Evolutionary conservation across 441 rosid genomes (phyloP).

Genomic region (Melastoma candidum): DNA sequence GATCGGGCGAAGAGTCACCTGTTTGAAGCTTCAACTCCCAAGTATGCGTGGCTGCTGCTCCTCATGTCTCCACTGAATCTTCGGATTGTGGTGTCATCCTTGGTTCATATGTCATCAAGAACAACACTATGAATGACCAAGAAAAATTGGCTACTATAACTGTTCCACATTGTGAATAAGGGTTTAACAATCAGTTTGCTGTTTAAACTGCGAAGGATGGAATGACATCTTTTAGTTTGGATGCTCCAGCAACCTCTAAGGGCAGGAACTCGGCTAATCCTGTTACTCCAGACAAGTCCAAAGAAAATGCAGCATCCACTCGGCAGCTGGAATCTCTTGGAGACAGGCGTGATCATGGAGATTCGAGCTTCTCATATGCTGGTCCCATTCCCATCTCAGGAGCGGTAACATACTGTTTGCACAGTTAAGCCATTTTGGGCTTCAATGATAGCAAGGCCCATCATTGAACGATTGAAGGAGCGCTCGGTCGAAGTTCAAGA

Average conservation of each 20-base stretch:
- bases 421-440: too few relatives aligned
- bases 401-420: constrained; percentile 6
- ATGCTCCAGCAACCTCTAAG: constrained; percentile 12
- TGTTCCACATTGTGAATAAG: constrained; percentile 14
- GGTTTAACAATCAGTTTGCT: neutral
- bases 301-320: neutral
- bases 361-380: constrained; percentile 12
- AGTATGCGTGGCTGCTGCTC: too few relatives aligned
- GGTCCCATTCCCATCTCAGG: constrained; percentile 7
- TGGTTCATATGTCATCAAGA: too few relatives aligned
- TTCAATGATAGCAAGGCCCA: too few relatives aligned
- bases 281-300: constrained; percentile 8
- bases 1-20: too few relatives aligned
- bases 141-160: constrained; percentile 5
- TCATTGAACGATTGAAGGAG: too few relatives aligned
- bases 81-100: too few relatives aligned
- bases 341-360: constrained; percentile 5
- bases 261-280: constrained; percentile 8
- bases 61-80: too few relatives aligned
- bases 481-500: too few relatives aligned
- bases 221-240: constrained; percentile 17
- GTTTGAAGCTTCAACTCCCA: too few relatives aligned
- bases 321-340: constrained; percentile 1
- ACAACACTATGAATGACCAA: too few relatives aligned
- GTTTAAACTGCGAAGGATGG: constrained; percentile 19